Base-by-base conservation (phyloP, 2,329 filamentous ascomycete species). In the Cryphonectria japonica region DNA sequence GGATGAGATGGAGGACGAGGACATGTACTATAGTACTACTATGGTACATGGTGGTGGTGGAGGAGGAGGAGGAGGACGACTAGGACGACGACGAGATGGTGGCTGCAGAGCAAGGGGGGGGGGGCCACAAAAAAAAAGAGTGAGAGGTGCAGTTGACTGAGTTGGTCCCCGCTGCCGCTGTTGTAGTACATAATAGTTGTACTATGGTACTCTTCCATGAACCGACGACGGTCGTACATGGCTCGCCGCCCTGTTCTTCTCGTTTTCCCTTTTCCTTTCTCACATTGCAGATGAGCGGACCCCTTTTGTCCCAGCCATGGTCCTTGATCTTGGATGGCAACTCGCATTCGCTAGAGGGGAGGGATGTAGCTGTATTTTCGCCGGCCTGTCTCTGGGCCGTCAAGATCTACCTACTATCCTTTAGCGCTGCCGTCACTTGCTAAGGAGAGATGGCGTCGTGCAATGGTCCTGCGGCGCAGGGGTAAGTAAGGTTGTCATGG, bases 1-100 rank as follows among this genome's bases (percentile, higher is more conserved):
- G 68, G 68, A 69, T 63, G n/a, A 63, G 60, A 9, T n/a, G 39
- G 32, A 22, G 34, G 39, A 43, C 26, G 34, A 62, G 60, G 19
- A 39, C 46, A 50, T 22, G 46, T 50, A 50, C 46, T 22, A 50
- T 22, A n/a, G 46, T 50, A 50, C 46, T 22, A 50, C 46, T 50
- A n/a, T 50, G 46, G 46, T 50, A 50, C 46, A 50, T 50, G 54
- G 26, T 16, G 54, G 54, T 16, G 26, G 29, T 8, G 54, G 14
- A 59, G 26, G 54, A 16, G 54, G 13, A 29, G 54, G 54, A 32
- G 54, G 26, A 32, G 26, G 52, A 57, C n/a, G 5, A 32, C 26
- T 26, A 32, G 11, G 46, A 50, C 46, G 46, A 50, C 46, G 46
- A 22, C 46, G 46, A 50, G 19, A 50, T 50, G 46, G 46, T 50